Evolutionary conservation across 805 yeast genomes (phyloP).

Genomic region (Candida railenensis): DNA sequence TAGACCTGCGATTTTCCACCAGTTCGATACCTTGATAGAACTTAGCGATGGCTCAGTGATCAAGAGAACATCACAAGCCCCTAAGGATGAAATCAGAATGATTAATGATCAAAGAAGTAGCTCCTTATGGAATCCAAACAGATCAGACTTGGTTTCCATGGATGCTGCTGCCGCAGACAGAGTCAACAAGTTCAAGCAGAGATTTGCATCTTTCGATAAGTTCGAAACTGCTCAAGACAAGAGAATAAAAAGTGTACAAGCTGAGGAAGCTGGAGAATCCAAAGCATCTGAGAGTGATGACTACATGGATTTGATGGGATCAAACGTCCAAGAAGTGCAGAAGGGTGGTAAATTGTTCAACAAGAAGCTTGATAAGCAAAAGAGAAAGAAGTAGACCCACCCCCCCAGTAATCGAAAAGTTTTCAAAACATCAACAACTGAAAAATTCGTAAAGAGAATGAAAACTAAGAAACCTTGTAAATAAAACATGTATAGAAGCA

Average conservation of each 20-base stretch:
- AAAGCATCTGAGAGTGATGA: slow-evolving; percentile 34
- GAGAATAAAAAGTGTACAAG: slow-evolving; percentile 20
- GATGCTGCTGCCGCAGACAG: slow-evolving; percentile 87
- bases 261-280: slow-evolving; percentile 10
- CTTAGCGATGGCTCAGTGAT: slow-evolving; percentile 93
- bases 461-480: too few relatives aligned
- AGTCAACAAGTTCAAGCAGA: slow-evolving; percentile 70
- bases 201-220: slow-evolving; percentile 46
- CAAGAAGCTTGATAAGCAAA: slow-evolving; percentile 43
- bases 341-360: slow-evolving; percentile 53
- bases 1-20: slow-evolving; percentile 89
- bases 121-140: slow-evolving; percentile 85
- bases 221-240: slow-evolving; percentile 22
- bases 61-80: slow-evolving; percentile 78
- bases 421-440: too few relatives aligned
- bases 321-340: slow-evolving; percentile 52
- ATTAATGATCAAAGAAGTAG: slow-evolving; percentile 86
- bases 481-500: too few relatives aligned
- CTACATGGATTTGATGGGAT: slow-evolving; percentile 60
- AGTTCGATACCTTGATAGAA: slow-evolving; percentile 86
- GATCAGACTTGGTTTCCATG: slow-evolving; percentile 68
- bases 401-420: too few relatives aligned
- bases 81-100: slow-evolving; percentile 82
- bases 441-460: too few relatives aligned
- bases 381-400: slow-evolving; percentile 15